Conservation (phyloP, 352 stramenopile species). For the Peronospora belbahrii region DNA sequence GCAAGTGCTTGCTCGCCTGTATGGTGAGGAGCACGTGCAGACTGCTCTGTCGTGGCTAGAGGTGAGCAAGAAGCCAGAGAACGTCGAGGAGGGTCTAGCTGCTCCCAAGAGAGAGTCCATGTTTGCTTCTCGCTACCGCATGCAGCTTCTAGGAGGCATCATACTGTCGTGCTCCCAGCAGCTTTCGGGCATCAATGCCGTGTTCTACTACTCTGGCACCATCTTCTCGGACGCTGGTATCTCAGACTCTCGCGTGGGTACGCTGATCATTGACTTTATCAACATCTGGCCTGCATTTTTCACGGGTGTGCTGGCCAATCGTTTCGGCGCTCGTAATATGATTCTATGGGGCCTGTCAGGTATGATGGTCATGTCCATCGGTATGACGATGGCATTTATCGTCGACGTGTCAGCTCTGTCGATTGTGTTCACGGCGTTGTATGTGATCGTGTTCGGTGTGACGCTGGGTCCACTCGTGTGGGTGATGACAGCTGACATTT, state of each 20-base stretch:
- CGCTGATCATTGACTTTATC: conserved; percentile 24
- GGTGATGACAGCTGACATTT: conserved; percentile 6
- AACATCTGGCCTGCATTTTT: conserved; percentile 25
- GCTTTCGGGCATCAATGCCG: conserved; percentile 17
- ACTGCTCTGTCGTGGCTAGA: conserved; percentile 22
- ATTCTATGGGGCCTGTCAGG: conserved; percentile 22
- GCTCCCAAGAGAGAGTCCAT: conserved; percentile 28
- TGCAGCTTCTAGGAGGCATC: conserved; percentile 49
- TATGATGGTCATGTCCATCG: conserved; percentile 18
- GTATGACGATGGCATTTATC: conserved; percentile 21
- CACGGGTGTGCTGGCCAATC: conserved; percentile 20
- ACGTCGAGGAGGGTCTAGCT: conserved; percentile 10
- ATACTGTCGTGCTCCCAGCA: conserved; percentile 26
- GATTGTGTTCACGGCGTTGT: conserved; percentile 24
- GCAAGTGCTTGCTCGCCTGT: conserved; percentile 21
- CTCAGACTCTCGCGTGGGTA: conserved; percentile 19
- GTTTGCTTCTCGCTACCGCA: conserved; percentile 25
- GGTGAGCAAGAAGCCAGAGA: conserved; percentile 7
- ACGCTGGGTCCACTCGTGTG: conserved; percentile 2
- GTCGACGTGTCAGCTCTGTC: conserved; percentile 11
- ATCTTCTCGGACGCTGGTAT: conserved; percentile 25
- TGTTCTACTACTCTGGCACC: conserved; percentile 21
- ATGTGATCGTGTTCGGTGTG: conserved; percentile 19
- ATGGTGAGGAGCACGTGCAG: conserved; percentile 25
- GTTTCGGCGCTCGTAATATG: conserved; percentile 47